These are phyloP conservation scores for Leucoagaricus sp. DNA, from an alignment of 1,284 basidiomycete species.

Conservation along the genomic window DNA sequence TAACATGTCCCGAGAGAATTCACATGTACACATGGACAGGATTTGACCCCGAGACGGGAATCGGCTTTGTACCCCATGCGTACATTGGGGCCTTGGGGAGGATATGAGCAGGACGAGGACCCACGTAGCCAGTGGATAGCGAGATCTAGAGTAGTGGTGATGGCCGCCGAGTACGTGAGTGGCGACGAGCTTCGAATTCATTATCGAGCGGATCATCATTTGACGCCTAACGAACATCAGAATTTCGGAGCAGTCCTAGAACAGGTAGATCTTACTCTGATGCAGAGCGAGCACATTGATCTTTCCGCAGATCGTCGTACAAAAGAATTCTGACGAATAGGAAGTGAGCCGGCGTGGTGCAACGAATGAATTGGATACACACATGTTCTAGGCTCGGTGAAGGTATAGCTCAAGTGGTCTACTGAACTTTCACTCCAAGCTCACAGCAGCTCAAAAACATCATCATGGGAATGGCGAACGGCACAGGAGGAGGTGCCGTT, in stretches of 20 bases:
- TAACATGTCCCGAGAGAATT: no score
- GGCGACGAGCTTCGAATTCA: no score
- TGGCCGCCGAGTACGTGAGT: neutral
- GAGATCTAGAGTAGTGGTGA: neutral
- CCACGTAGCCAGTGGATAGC: neutral
- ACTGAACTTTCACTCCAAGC: neutral
- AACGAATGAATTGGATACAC: no score
- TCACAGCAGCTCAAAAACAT: neutral
- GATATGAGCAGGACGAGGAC: no score
- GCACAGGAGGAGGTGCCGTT: neutral
- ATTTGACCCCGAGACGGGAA: no score
- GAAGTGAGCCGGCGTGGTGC: neutral
- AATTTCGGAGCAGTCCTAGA: neutral
- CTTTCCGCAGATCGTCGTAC: neutral
- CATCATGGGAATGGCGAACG: neutral
- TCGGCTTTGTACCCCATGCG: no score
- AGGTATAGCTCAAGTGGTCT: no score
- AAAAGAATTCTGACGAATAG: neutral
- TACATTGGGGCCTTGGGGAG: no score
- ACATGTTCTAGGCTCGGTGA: no score
- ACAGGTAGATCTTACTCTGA: neutral
- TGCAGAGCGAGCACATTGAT: neutral
- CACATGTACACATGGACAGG: no score
- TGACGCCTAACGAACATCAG: neutral
- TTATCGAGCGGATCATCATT: neutral